Evolutionary conservation across 202 grass and related monocot species (phyloP).

Genomic region (Zoysia matrella): DNA sequence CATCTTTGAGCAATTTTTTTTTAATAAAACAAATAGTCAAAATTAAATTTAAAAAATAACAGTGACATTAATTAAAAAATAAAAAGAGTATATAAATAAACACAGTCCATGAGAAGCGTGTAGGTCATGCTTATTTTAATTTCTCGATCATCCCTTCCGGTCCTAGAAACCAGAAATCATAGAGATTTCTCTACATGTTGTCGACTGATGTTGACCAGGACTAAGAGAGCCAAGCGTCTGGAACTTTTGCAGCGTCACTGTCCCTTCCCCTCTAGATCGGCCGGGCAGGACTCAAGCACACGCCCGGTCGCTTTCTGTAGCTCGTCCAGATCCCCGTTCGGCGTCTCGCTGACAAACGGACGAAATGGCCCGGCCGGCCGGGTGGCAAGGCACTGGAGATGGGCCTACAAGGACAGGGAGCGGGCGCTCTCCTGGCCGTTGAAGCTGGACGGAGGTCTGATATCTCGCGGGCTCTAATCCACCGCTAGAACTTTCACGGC

Average conservation of each 20-base stretch:
- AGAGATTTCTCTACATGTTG: constrained; percentile 16
- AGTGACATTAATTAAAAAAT: too few species aligned
- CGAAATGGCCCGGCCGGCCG: constrained; percentile 4
- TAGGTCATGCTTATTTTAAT: constrained; percentile 20
- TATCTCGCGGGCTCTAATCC: background rate
- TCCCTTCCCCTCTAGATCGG: background rate
- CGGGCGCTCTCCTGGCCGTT: background rate
- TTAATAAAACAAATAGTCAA: too few species aligned
- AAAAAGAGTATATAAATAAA: background rate
- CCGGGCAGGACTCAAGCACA: background rate
- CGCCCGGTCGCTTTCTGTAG: constrained; percentile 2
- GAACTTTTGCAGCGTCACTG: background rate
- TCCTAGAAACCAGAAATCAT: background rate
- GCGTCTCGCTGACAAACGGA: background rate
- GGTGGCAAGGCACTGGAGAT: background rate
- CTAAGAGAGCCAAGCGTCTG: background rate
- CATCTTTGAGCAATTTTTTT: too few species aligned
- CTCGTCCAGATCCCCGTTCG: background rate
- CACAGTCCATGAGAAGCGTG: background rate
- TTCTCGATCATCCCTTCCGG: constrained; percentile 9
- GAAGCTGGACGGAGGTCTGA: background rate
- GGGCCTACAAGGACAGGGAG: background rate
- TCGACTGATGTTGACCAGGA: constrained; percentile 5
- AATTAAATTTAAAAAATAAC: too few species aligned
- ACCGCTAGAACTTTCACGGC: constrained; percentile 8